Percentiles rank a stretch among this genome's conserved stretches.
Conservation (phyloP, 257 asterid species). For the Nicotiana paniculata region DNA sequence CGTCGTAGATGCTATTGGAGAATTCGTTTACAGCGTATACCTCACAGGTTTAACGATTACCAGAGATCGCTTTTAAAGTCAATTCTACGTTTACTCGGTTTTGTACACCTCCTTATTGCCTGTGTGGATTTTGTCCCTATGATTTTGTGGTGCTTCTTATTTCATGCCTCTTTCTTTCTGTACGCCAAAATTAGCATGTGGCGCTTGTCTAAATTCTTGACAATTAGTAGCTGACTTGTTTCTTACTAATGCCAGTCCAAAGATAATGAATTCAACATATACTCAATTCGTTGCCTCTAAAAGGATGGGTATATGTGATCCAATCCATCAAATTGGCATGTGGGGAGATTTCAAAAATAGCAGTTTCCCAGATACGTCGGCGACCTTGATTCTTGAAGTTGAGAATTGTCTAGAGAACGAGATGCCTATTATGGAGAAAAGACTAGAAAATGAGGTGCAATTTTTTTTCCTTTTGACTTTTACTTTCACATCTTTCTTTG, state of each 20-base stretch:
- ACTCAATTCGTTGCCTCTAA: constrained; percentile 68
- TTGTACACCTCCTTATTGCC: neutral
- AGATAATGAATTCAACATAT: constrained; percentile 56
- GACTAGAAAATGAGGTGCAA: neutral
- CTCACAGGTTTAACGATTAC: neutral
- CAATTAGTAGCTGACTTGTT: constrained; percentile 6
- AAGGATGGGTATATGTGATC: constrained; percentile 75
- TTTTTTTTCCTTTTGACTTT: neutral
- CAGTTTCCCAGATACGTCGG: constrained; percentile 37
- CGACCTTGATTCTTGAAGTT: constrained; percentile 43
- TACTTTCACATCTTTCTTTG: neutral
- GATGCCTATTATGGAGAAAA: constrained; percentile 26
- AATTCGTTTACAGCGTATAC: neutral
- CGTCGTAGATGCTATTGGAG: neutral
- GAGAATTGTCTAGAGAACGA: constrained; percentile 52
- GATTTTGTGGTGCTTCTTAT: neutral
- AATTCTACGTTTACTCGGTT: neutral
- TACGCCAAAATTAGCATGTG: neutral
- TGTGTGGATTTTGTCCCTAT: constrained; percentile 1
- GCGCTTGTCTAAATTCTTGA: neutral
- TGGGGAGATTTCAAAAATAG: constrained; percentile 71
- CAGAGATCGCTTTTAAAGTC: neutral
- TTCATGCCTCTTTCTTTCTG: constrained; percentile 1
- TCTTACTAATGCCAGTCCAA: constrained; percentile 18
- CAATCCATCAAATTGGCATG: constrained; percentile 57